These are phyloP conservation scores for Diutina siamensis DNA, from an alignment of 1,139 yeast genomes.

Conservation along the genomic window DNA sequence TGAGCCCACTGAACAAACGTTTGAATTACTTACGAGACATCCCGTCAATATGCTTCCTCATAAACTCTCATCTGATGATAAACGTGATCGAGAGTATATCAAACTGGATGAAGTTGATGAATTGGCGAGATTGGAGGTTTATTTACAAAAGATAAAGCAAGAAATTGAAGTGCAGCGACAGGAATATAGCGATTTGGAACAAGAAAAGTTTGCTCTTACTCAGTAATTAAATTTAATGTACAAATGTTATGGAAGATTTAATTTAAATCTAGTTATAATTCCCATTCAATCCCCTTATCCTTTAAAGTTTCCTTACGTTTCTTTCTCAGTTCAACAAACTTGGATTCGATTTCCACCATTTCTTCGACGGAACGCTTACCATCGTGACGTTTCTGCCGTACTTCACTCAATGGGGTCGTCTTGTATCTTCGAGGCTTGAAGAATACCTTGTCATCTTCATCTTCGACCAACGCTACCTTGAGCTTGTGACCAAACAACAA, in stretches of 20 bases:
- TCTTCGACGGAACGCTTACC: conserved; percentile 44
- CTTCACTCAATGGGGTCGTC: conserved; percentile 52
- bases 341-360: conserved; percentile 36
- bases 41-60: conserved; percentile 72
- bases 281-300: conserved; percentile 3
- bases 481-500: conserved; percentile 75
- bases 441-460: conserved; percentile 16
- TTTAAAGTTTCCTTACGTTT: neutral
- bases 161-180: conserved; percentile 43
- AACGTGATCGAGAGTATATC: conserved; percentile 31
- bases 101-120: conserved; percentile 62
- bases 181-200: conserved; percentile 42
- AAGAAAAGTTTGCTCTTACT: conserved; percentile 29
- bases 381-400: conserved; percentile 45
- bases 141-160: conserved; percentile 47
- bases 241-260: neutral
- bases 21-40: conserved; percentile 59
- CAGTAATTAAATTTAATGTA: conserved; percentile 15
- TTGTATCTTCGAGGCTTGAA: conserved; percentile 41
- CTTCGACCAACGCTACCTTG: conserved; percentile 49
- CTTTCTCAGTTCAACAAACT: neutral
- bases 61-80: conserved; percentile 32
- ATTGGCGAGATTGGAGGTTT: conserved; percentile 58
- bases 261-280: neutral
- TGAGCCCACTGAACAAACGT: conserved; percentile 88